Base-by-base conservation (phyloP, 169 alveolate genomes). In the Plasmodium malariae region DNA sequence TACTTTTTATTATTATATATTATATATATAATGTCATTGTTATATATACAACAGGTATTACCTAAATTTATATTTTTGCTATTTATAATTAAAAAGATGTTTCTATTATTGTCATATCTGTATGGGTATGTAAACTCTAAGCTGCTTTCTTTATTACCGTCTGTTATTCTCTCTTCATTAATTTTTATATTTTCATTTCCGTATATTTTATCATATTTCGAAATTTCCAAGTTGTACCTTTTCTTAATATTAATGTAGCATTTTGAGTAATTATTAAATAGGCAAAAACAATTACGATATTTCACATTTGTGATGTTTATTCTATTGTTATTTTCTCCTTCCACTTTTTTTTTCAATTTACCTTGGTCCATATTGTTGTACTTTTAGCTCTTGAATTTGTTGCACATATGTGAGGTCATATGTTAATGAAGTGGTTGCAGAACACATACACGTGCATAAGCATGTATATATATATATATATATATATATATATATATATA, bases 1-100 rank as follows among this genome's bases (percentile, higher is more conserved):
- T 83, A 83, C 40, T 68, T 83, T 83, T 83, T 83, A 28, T 83
- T 83, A 59, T 83, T 83, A 83, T 67, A 68, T 67, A 83, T 83
- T 14, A 83, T 83, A 60, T 83, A 83, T 67, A 83, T 83, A 48
- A 67, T 49, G 43, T 83, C 91, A 51, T 67, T 83, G 74, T 83
- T 55, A 37, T 71, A 83, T 83, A 83, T 40, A 60, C 69, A 67
- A 60, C 69, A 67, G 0, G 40, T 51, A 57, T 83, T 83, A 5
- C 60, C 45, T 12, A 60, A 83, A 55, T 83, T 83, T 7, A 83
- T 55, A 28, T 83, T 83, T 83, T 67, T 45, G 59, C 83, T 67
- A 21, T 83, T 83, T 49, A 83, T 83, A 24, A 83, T 83, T 65
- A 83, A 43, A 60, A 83, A 83, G n/a, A 83, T 30, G 51, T 60